Conservation (phyloP, 768 basidiomycete genomes). For the Amanita brunnescens region DNA sequence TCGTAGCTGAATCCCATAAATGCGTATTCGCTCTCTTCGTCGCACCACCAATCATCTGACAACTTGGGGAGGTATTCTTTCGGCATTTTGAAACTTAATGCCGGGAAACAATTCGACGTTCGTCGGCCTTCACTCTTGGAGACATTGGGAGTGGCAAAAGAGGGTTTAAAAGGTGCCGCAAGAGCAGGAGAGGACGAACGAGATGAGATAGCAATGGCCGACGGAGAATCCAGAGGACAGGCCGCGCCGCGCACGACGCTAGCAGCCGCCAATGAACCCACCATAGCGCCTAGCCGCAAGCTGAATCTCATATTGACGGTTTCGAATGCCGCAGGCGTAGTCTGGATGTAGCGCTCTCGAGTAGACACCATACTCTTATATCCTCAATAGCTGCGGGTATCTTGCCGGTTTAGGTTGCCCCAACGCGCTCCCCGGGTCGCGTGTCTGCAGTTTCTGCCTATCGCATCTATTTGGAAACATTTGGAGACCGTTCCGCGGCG, state of each 20-base stretch:
- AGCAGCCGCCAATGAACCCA: not conserved
- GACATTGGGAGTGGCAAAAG: not conserved
- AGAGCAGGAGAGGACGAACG: not conserved
- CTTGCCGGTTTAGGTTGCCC: not conserved
- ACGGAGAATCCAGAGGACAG: not conserved
- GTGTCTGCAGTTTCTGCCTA: not conserved
- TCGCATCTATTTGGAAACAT: not conserved
- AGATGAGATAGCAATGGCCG: not conserved
- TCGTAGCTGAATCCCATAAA: constrained; percentile 78
- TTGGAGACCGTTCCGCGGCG: not conserved
- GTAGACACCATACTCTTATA: not conserved
- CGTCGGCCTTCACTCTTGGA: constrained; percentile 7
- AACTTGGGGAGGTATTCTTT: constrained; percentile 30
- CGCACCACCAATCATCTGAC: constrained; percentile 56
- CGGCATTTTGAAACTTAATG: constrained; percentile 49
- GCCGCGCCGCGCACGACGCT: not conserved
- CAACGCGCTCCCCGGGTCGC: not conserved
- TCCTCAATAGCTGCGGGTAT: not conserved
- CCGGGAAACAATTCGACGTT: constrained; percentile 30
- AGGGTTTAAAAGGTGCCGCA: not conserved
- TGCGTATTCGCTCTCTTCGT: constrained; percentile 53
- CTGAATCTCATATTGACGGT: not conserved
- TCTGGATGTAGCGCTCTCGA: not conserved
- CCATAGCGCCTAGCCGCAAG: not conserved
- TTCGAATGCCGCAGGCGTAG: not conserved